phyloP scores from a whole-genome alignment of 768 basidiomycete genomes.

The Tylopilus intermedius region DNA sequence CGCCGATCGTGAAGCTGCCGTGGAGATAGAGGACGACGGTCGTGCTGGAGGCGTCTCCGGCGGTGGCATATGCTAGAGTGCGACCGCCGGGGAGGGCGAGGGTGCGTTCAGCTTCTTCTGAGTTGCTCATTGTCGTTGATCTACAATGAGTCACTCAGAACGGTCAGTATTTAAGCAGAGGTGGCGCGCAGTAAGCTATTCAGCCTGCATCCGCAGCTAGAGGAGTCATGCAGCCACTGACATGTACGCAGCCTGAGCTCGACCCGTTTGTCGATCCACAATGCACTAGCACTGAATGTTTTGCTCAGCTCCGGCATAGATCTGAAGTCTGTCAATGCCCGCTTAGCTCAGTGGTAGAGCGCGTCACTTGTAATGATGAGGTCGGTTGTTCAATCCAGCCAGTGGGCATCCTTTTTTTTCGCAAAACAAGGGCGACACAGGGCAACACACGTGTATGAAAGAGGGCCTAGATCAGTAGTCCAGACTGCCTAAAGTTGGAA shows the following conservation, averaged over 20 bases:
- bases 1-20: slow-evolving; percentile 47
- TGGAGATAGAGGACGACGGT: slow-evolving; percentile 52
- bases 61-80: slow-evolving; percentile 50
- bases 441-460: background rate
- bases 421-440: too few species aligned
- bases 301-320: fast-evolving
- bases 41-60: slow-evolving; percentile 45
- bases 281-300: too few species aligned
- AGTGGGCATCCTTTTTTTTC: slow-evolving; percentile 30
- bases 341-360: slow-evolving; percentile 45
- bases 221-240: too few species aligned
- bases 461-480: background rate
- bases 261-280: too few species aligned
- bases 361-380: slow-evolving; percentile 43
- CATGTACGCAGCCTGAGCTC: too few species aligned
- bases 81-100: slow-evolving; percentile 36
- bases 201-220: background rate
- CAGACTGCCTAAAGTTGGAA: too few species aligned
- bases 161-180: background rate
- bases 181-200: background rate
- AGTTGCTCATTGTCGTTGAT: too few species aligned
- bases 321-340: slow-evolving; percentile 12
- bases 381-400: slow-evolving; percentile 45
- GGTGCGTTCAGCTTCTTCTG: slow-evolving; percentile 2
- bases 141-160: too few species aligned